Base-by-base conservation (phyloP, 1,284 basidiomycete species). In the Ustilago vetiveriae region DNA sequence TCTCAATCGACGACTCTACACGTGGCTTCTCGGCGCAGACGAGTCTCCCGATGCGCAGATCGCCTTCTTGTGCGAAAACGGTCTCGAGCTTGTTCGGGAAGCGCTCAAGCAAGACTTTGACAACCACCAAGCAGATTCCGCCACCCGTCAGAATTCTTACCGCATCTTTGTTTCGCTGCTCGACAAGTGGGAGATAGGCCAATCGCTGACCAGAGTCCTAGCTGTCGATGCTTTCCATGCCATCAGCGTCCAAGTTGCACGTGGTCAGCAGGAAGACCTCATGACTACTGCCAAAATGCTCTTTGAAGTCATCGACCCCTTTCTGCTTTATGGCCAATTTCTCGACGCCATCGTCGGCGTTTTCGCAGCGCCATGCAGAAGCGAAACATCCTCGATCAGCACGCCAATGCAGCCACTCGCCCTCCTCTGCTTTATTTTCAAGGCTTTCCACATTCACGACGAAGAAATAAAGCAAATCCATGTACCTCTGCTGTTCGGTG, bases 141-240 rank as follows among this genome's bases (percentile, higher is more conserved):
- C 88, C 0, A 90, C 90, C 63, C 88, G 90, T 0, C 87, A 84
- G 58, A 69, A 90, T 16, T 92, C 96, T 0, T 98, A 93, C 86
- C 94, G 94, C 82, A 91, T 98, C 41, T 95, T 97, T 81, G 89
- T 98, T 24, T 94, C 94, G 1, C 83, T 98, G 16, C 84, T 98
- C 65, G 96, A 99, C 83, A 96, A 96, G 82, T 97, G 92, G 91
- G 94, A 97, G 82, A 90, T 98, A 46, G 95, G 95, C 0, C 88
- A 88, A 17, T 86, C 88, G 0, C 83, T 98, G 23, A 94, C 93
- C 0, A 88, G 91, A 40, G 85, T 85, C 1, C 83, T 97, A 30
- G 88, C 92, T 4, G 88, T 92, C 54, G 91, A 96, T 68, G 86
- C 90, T 0, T 88, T 95, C 78, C 87, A 86, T 48, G 88, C 90